Evolutionary conservation across 257 asterid genomes (phyloP).

Genomic region (Salvia splendens): DNA sequence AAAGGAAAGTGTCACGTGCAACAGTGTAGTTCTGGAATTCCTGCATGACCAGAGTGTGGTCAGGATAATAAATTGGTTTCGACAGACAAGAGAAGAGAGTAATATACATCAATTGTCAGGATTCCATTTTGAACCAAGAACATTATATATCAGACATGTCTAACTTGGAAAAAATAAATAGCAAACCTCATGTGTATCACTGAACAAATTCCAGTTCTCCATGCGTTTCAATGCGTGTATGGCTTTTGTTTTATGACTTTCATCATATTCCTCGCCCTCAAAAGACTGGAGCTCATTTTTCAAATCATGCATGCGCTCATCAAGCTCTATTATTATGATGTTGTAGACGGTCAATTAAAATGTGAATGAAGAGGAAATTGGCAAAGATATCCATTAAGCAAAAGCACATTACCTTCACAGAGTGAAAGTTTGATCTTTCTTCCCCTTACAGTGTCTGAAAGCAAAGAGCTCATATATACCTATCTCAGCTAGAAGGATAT

Average conservation of each 20-base stretch:
- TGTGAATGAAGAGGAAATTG: constrained; percentile 1
- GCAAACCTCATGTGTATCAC: constrained; percentile 75
- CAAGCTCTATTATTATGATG: constrained; percentile 72
- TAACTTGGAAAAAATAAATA: constrained; percentile 17
- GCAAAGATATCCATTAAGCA: constrained; percentile 5
- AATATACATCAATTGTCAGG: constrained; percentile 7
- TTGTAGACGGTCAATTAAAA: constrained; percentile 28
- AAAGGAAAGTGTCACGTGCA: constrained; percentile 95
- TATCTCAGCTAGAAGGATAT: constrained; percentile 94
- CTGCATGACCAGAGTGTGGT: constrained; percentile 47
- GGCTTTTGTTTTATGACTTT: constrained; percentile 72
- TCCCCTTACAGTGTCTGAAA: constrained; percentile 93
- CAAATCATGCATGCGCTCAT: constrained; percentile 95
- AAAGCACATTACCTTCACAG: constrained; percentile 70
- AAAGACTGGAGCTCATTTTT: constrained; percentile 78
- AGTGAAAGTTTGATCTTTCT: constrained; percentile 97
- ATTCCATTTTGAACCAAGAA: constrained; percentile 13
- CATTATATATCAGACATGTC: constrained; percentile 15
- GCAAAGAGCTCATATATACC: constrained; percentile 97
- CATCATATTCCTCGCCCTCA: constrained; percentile 84
- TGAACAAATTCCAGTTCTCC: constrained; percentile 97
- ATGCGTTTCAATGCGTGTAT: constrained; percentile 89
- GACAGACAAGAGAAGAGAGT: constrained; percentile 6
- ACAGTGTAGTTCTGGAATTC: constrained; percentile 86
- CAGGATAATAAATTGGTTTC: constrained; percentile 29